Conservation (phyloP, 2,329 filamentous ascomycete species). For the Aspergillus hiratsukae region DNA sequence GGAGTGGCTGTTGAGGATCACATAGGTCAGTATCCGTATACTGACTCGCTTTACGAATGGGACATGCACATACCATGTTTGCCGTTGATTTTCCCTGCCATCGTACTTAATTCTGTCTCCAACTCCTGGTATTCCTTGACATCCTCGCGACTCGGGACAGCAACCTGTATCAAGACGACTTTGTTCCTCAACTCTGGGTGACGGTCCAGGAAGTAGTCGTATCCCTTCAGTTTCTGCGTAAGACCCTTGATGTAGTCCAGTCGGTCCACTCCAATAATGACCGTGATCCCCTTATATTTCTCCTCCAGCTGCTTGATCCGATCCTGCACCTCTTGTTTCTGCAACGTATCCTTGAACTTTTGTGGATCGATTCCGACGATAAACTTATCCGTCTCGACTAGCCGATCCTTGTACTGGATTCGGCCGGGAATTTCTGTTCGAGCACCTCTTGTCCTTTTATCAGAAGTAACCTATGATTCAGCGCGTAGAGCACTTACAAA, state of each 20-base stretch:
- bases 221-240: conserved; percentile 85
- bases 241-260: conserved; percentile 97
- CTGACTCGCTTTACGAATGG: neutral
- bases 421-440: conserved; percentile 70
- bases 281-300: conserved; percentile 83
- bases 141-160: conserved; percentile 76
- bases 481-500: conserved; percentile 48
- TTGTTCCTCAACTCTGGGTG: conserved; percentile 92
- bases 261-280: conserved; percentile 89
- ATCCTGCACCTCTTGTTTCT: conserved; percentile 71
- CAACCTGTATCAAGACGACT: conserved; percentile 88
- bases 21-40: neutral
- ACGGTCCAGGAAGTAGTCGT: conserved; percentile 87
- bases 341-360: conserved; percentile 78
- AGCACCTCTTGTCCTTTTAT: conserved; percentile 25
- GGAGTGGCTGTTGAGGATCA: conserved; percentile 59
- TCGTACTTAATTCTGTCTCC: conserved; percentile 82
- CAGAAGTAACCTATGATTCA: neutral
- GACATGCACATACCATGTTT: conserved; percentile 60
- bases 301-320: conserved; percentile 73
- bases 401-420: conserved; percentile 76
- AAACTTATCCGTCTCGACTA: conserved; percentile 82
- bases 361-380: conserved; percentile 94
- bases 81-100: conserved; percentile 90
- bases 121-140: conserved; percentile 96